Evolutionary conservation across 129 eudicot genomes (phyloP), one percentile per base, ranked within the genome.

Genomic region (Glebionis coronaria): DNA sequence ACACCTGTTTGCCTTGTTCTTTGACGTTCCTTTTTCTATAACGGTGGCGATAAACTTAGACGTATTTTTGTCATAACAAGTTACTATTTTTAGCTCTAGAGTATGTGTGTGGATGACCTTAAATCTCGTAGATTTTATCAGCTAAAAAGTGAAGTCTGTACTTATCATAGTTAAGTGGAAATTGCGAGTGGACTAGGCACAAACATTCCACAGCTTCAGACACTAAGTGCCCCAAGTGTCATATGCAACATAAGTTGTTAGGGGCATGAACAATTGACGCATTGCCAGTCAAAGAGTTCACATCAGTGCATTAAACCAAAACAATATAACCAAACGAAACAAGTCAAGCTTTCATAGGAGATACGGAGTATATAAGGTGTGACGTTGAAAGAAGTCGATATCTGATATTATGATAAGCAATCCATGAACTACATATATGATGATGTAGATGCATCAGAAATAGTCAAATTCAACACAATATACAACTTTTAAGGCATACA

Each of bases 401-500:
- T 9, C 12, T 8, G 18, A n/a, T n/a, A n/a, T 44, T 38, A 16
- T 23, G 9, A n/a, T 28, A 25, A 46, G 14, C 51, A n/a, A 27
- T 72, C 12, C 44, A 12, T 61, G 25, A 19, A 35, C 45, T 38
- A 21, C 62, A 29, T 50, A 16, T 31, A 40, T 21, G 3, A 40
- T 21, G 3, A 59, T 70, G 19, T 57, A 27, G 18, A 69, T 35
- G 14, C 55, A 56, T 40, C 14, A 9, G 18, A 68, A 16, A 75
- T 59, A 18, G 20, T 28, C 69, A 76, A 12, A 4, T 2, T 19
- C 12, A 52, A 52, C 57, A 52, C 57, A 20, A 16, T 49, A 15
- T 60, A 60, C 51, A 25, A 65, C 61, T 74, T 65, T 55, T 7
- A 46, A 66, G n/a, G 42, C 73, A 35, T 80, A 35, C 21, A 61